Evolutionary conservation across 208 protist species (phyloP), one percentile per base, ranked within the genome.

Genomic region (Phytomonas francai): DNA sequence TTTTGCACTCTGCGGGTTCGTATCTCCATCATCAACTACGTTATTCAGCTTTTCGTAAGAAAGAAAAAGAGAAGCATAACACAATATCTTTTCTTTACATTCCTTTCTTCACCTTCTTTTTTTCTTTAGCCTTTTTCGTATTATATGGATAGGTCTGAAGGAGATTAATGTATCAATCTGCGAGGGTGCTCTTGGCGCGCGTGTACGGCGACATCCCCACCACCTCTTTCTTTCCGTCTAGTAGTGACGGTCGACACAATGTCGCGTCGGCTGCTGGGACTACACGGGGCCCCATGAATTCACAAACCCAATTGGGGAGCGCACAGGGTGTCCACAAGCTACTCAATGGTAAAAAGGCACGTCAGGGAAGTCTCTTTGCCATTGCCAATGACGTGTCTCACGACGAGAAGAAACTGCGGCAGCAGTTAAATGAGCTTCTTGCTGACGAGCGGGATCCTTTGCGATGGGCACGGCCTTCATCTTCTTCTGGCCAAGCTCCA

Each of bases 341-440:
- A 9, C 73, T 88, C 1, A 70, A 82, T 42, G 84, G 84, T 22
- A 67, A 67, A 12, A 80, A 82, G 9, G 78, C 79, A n/a, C 84
- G 89, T n/a, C 63, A 84, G 11, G 89, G 89, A 33, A 84, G 72
- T 63, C 80, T 95, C 58, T 91, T 89, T 60, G 83, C 89, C 3
- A 63, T 92, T 22, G 89, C 85, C 59, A 83, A 89, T 67, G 84
- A 90, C 51, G 78, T 89, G 28, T 75, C 57, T 2, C 51, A 84
- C 11, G 85, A 88, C 60, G 86, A 95, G 54, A 88, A 77, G 67
- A 65, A 68, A 0, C 68, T 95, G 31, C 82, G 89, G 4, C 84
- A 91, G 78, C 81, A 91, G 61, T 74, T 95, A 0, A 95, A 95
- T 72, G 74, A 68, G 6, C 67, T 95, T 14, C 78, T 95, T 9